Evolutionary conservation across 345 rosid species (phyloP).

Genomic region (Chamaenerion angustifolium): DNA sequence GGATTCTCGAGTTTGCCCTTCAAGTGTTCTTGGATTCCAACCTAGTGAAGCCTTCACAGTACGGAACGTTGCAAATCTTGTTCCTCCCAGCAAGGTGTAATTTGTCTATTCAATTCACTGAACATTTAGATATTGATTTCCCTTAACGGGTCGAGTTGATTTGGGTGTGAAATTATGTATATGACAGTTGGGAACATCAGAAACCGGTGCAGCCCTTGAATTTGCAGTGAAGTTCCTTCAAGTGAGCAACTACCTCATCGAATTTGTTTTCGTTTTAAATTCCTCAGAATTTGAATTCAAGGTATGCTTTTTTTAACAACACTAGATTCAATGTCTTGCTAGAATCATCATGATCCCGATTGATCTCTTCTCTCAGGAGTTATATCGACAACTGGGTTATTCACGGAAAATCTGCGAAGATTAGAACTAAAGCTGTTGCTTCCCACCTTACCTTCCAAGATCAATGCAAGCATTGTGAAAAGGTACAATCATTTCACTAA

Average conservation of each 20-base stretch:
- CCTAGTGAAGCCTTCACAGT: slow-evolving; percentile 91
- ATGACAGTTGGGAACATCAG: slow-evolving; percentile 68
- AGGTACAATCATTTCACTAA: slow-evolving; percentile 31
- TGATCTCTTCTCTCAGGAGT: slow-evolving; percentile 29
- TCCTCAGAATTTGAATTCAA: slow-evolving; percentile 29
- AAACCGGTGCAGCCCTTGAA: slow-evolving; percentile 81
- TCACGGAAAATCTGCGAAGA: slow-evolving; percentile 61
- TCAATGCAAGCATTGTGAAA: slow-evolving; percentile 81
- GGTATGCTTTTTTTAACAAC: slow-evolving; percentile 17
- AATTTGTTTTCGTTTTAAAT: too few relatives aligned
- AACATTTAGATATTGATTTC: neutral
- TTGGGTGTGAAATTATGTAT: slow-evolving; percentile 5
- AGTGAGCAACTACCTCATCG: too few relatives aligned
- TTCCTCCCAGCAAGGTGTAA: slow-evolving; percentile 60
- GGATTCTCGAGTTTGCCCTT: slow-evolving; percentile 96
- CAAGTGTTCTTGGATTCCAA: slow-evolving; percentile 66
- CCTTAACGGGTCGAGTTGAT: too few relatives aligned
- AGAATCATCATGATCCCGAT: too few relatives aligned
- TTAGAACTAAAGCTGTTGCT: slow-evolving; percentile 39
- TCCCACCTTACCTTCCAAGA: slow-evolving; percentile 51
- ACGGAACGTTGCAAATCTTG: too few relatives aligned
- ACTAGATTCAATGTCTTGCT: neutral
- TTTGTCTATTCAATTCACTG: neutral
- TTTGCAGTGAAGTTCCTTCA: too few relatives aligned
- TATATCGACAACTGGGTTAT: slow-evolving; percentile 67